Percentiles rank a stretch among this genome's conserved stretches.
Evolutionary conservation across 164 flowering plant genomes (phyloP).

Genomic region (Vitis vinifera): ASM3070453v1 NC_081814.1:10107001-10107500

Average conservation of each 20-base stretch:
- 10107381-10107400: conserved; percentile 59
- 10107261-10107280: conserved; percentile 79
- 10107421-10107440: conserved; percentile 83
- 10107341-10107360: conserved; percentile 70
- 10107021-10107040: conserved; percentile 56
- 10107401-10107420: conserved; percentile 80
- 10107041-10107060: conserved; percentile 47
- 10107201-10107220: neutral
- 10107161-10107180: conserved; percentile 25
- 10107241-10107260: neutral
- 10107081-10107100: conserved; percentile 60
- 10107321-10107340: conserved; percentile 40
- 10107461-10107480: conserved; percentile 64
- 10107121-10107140: conserved; percentile 87
- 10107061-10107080: conserved; percentile 64
- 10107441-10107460: conserved; percentile 67
- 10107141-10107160: conserved; percentile 71
- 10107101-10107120: conserved; percentile 77
- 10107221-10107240: neutral
- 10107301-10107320: conserved; percentile 57
- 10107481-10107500: conserved; percentile 49
- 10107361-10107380: conserved; percentile 95
- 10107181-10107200: neutral
- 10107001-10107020: conserved; percentile 38
- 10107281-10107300: conserved; percentile 86